A percentile compares a stretch with the other conserved stretches of the same genome.
Conservation (phyloP, 2,329 filamentous ascomycete genomes). For the Sporothrix brunneoviolacea region DNA sequence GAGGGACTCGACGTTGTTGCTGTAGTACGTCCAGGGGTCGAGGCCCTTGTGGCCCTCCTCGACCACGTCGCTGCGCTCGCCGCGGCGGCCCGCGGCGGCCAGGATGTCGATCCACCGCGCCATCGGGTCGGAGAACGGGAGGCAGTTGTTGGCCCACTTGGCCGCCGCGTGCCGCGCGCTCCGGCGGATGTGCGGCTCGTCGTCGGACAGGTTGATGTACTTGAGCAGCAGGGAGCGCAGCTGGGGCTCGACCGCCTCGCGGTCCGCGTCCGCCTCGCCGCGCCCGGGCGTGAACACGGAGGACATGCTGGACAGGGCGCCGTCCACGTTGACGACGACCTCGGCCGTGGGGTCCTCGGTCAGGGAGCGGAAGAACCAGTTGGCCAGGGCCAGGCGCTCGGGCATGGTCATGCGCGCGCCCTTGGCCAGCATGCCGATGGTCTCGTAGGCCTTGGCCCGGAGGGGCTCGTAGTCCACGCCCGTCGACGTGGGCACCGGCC, state of each 20-base stretch:
- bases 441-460: slow-evolving; percentile 80
- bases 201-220: slow-evolving; percentile 52
- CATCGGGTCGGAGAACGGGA: slow-evolving; percentile 70
- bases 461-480: slow-evolving; percentile 54
- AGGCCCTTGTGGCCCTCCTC: slow-evolving; percentile 88
- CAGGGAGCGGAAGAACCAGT: slow-evolving; percentile 79
- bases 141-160: slow-evolving; percentile 82
- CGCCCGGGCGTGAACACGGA: slow-evolving; percentile 33
- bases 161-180: slow-evolving; percentile 76
- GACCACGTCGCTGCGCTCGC: slow-evolving; percentile 72
- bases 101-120: slow-evolving; percentile 86
- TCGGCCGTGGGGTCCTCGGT: slow-evolving; percentile 70
- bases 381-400: slow-evolving; percentile 43
- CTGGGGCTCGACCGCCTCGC: slow-evolving; percentile 22
- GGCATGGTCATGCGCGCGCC: slow-evolving; percentile 51
- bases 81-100: slow-evolving; percentile 59
- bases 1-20: slow-evolving; percentile 30
- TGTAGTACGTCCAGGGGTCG: slow-evolving; percentile 54
- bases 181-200: slow-evolving; percentile 47
- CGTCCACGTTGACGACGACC: slow-evolving; percentile 81
- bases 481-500: slow-evolving; percentile 58
- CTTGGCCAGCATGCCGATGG: slow-evolving; percentile 73
- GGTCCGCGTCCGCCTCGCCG: not conserved
- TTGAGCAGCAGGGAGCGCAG: slow-evolving; percentile 55
- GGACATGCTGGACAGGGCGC: slow-evolving; percentile 70